A percentile compares a stretch with the other conserved stretches of the same genome.
phyloP scores from a whole-genome alignment of 2,329 filamentous ascomycete genomes.

The Neoarthrinium moseri region DNA sequence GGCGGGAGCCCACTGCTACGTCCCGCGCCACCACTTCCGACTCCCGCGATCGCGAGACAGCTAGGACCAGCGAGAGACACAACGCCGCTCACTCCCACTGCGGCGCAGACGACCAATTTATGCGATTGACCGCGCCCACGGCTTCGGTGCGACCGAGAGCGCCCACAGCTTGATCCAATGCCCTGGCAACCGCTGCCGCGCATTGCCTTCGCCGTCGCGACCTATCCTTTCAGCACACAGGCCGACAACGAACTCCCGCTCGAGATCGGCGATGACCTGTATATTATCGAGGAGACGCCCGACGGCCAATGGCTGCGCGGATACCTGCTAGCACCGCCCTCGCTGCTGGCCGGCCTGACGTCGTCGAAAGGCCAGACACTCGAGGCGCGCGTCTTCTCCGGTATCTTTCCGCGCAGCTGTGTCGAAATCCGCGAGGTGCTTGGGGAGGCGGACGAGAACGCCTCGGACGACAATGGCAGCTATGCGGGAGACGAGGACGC shows the following conservation, averaged over 20 bases:
- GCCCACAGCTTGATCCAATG: constrained; percentile 52
- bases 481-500: constrained; percentile 27
- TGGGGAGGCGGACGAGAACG: constrained; percentile 63
- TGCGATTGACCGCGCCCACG: constrained; percentile 30
- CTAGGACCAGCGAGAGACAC: too few relatives aligned
- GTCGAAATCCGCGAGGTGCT: constrained; percentile 93
- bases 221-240: constrained; percentile 86
- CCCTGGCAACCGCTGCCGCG: constrained; percentile 96
- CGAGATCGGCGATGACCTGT: constrained; percentile 96
- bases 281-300: constrained; percentile 96
- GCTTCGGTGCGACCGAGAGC: constrained; percentile 26
- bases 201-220: constrained; percentile 97
- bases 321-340: constrained; percentile 92
- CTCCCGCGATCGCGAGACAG: too few relatives aligned
- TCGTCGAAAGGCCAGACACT: constrained; percentile 89
- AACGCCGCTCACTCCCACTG: too few relatives aligned
- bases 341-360: constrained; percentile 85
- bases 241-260: constrained; percentile 89
- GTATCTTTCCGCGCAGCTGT: constrained; percentile 92
- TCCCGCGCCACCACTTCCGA: too few relatives aligned
- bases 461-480: constrained; percentile 37
- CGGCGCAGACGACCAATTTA: constrained; percentile 23
- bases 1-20: too few relatives aligned
- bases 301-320: constrained; percentile 92
- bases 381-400: constrained; percentile 95